Evolutionary conservation across 2,329 filamentous ascomycete species (phyloP).

Genomic region (Cladosporium sp.): DNA sequence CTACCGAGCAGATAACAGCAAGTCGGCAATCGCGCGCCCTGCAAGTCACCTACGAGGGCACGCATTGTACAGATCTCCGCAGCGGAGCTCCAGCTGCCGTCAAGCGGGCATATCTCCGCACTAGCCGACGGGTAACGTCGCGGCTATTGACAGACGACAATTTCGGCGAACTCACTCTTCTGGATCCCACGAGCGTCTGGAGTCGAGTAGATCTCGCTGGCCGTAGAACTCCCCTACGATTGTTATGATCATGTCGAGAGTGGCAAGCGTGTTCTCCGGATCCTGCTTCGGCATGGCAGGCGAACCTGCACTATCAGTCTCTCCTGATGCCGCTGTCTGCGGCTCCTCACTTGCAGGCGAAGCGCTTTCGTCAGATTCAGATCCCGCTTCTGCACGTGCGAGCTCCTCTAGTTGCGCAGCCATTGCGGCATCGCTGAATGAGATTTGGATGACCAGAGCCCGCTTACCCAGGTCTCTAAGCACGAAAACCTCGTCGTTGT

Average conservation of each 20-base stretch:
- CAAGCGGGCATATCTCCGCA: not conserved
- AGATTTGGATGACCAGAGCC: slow-evolving; percentile 41
- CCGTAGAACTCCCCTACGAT: slow-evolving; percentile 84
- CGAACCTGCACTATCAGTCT: slow-evolving; percentile 10
- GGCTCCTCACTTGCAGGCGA: slow-evolving; percentile 1
- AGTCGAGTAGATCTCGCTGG: slow-evolving; percentile 76
- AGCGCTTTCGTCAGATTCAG: not conserved
- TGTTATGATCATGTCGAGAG: slow-evolving; percentile 86
- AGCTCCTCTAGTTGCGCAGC: slow-evolving; percentile 23
- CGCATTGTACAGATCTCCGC: not conserved
- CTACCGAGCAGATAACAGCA: slow-evolving; percentile 4
- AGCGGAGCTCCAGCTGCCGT: not conserved
- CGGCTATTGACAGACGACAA: not conserved
- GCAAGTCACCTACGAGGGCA: not conserved
- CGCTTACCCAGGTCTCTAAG: slow-evolving; percentile 74
- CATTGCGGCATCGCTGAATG: slow-evolving; percentile 21
- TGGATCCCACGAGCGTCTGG: slow-evolving; percentile 41
- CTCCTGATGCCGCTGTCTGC: slow-evolving; percentile 6
- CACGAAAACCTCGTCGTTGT: slow-evolving; percentile 66
- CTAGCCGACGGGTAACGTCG: not conserved
- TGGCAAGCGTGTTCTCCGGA: slow-evolving; percentile 43
- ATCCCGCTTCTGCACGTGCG: slow-evolving; percentile 6
- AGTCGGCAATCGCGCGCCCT: not conserved
- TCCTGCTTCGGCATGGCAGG: slow-evolving; percentile 20
- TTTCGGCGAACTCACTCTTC: slow-evolving; percentile 2